Conservation (phyloP, 208 protist species). For the Leishmania tarentolae region DNA sequence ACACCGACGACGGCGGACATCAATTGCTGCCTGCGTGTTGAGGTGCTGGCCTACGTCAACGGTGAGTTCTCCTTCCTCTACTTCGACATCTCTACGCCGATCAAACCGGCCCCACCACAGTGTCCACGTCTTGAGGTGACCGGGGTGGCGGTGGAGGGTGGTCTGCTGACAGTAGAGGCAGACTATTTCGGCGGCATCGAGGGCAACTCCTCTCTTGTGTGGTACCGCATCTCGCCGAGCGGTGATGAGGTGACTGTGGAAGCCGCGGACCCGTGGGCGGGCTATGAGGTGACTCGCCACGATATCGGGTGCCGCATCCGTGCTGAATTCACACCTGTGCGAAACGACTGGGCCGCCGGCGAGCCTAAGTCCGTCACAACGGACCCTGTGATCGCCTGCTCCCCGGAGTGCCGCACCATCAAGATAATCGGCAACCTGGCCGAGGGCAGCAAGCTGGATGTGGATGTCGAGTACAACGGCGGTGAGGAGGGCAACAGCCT, state of each 20-base stretch:
- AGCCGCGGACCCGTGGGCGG: constrained; percentile 73
- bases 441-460: constrained; percentile 83
- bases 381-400: constrained; percentile 58
- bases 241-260: constrained; percentile 75
- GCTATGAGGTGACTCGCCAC: constrained; percentile 77
- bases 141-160: constrained; percentile 75
- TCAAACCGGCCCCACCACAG: constrained; percentile 74
- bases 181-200: constrained; percentile 90
- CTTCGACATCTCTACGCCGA: constrained; percentile 90
- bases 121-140: constrained; percentile 85
- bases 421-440: constrained; percentile 90
- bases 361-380: constrained; percentile 77
- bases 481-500: constrained; percentile 88
- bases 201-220: constrained; percentile 83
- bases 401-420: constrained; percentile 88
- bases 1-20: constrained; percentile 78
- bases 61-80: constrained; percentile 90
- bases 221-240: constrained; percentile 80
- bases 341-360: constrained; percentile 89
- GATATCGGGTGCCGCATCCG: constrained; percentile 88
- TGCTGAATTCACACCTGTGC: constrained; percentile 87
- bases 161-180: constrained; percentile 75
- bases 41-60: constrained; percentile 91
- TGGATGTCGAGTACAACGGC: constrained; percentile 84
- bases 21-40: constrained; percentile 81